A percentile compares a stretch with the other conserved stretches of the same genome.
These are phyloP conservation scores for Penicillium fimorum DNA, from an alignment of 495 filamentous ascomycete genomes.

Conservation along the genomic window DNA sequence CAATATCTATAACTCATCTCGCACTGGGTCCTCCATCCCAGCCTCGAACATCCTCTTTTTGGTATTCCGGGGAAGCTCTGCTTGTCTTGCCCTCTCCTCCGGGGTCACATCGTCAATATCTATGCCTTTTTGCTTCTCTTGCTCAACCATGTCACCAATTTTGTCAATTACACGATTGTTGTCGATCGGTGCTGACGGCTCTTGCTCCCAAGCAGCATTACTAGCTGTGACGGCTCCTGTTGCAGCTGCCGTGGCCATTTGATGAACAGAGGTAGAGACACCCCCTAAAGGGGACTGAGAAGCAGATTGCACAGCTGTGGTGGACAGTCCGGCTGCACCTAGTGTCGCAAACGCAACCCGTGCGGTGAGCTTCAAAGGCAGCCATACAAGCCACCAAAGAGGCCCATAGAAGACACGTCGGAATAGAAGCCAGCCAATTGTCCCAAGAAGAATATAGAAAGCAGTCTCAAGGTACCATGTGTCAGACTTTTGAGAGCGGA, in stretches of 20 bases:
- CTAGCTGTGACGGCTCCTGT: constrained; percentile 15
- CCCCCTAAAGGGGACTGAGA: constrained; percentile 12
- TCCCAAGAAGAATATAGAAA: constrained; percentile 73
- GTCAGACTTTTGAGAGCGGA: constrained; percentile 87
- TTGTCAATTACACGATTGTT: constrained; percentile 50
- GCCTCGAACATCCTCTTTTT: constrained; percentile 87
- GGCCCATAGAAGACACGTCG: constrained; percentile 84
- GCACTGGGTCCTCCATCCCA: constrained; percentile 28
- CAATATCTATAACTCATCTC: constrained; percentile 55
- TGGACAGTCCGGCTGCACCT: constrained; percentile 38
- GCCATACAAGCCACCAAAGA: constrained; percentile 81
- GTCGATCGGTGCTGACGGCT: constrained; percentile 24
- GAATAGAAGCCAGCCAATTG: constrained; percentile 82
- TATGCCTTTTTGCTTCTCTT: constrained; percentile 37
- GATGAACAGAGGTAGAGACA: constrained; percentile 17
- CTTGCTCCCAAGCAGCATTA: constrained; percentile 26
- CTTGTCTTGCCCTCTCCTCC: constrained; percentile 45
- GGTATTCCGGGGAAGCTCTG: constrained; percentile 58
- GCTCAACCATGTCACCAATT: constrained; percentile 55
- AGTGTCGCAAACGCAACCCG: constrained; percentile 46
- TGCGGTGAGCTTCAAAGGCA: constrained; percentile 66
- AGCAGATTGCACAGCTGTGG: constrained; percentile 34
- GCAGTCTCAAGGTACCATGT: constrained; percentile 94
- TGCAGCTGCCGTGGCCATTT: constrained; percentile 20
- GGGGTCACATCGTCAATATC: constrained; percentile 33